Base-by-base conservation (phyloP, 31 red algal genomes). In the Asparagopsis taxiformis region DNA sequence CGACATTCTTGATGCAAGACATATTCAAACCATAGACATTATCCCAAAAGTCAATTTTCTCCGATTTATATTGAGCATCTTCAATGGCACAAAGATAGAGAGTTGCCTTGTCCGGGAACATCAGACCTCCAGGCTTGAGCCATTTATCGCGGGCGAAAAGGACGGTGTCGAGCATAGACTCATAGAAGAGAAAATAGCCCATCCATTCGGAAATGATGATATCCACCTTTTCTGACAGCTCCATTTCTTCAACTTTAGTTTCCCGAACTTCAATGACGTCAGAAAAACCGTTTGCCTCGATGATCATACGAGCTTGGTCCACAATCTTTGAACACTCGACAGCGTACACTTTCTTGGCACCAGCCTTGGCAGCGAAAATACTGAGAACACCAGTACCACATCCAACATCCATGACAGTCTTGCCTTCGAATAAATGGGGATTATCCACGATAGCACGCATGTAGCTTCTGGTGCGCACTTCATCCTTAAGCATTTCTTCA, bases 11-110 rank as follows among this genome's bases (percentile, higher is more conserved):
- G 52, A 97, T 93, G 64, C 85, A 85, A 26, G 71, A 79, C 82
- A 97, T 93, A 70, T 93, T 80, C 41, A 97, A 59, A 11, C 89
- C 89, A 65, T 97, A 97, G 0, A 97, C 89, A 51, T 89, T 85
- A 22, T 97, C 89, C 94, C 94, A 97, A 80, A 97, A 97, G 52
- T 97, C 94, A 65, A 93, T 90, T 79, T 97, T 97, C 41, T 97
- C 89, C 30, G 74, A 57, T 59, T 86, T 84, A 75, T 92, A 97
- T 69, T 79, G 69, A 3, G 89, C 89, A 58, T 97, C 94, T 63
- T 97, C 94, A 71, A 97, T 97, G 21, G 77, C 89, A 55, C 89
- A 97, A 28, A 97, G 30, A 41, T 88, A 97, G 11, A 97, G 65
- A 16, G 82, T 90, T 0, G 83, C 78, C 23, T 78, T 75, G 74